These are phyloP conservation scores for Kodamaea hsintzibuensis DNA, from an alignment of 805 yeast genomes.

Conservation along the genomic window DNA sequence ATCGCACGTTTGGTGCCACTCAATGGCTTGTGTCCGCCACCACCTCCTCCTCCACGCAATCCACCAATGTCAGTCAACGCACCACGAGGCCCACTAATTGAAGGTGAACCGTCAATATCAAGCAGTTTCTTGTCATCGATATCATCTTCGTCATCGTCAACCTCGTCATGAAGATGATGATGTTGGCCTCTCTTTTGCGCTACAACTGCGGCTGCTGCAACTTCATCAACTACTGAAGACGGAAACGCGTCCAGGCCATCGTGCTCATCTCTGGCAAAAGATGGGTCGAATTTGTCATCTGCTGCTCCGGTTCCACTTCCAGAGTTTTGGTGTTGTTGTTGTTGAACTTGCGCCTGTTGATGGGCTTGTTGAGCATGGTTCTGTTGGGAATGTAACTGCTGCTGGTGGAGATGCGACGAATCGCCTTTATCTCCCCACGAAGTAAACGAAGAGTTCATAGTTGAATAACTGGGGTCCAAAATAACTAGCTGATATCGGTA, in stretches of 20 bases:
- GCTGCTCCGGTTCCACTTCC: slow-evolving; percentile 3
- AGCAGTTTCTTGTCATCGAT: slow-evolving; percentile 13
- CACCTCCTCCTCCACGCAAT: slow-evolving; percentile 2
- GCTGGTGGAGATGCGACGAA: slow-evolving; percentile 7
- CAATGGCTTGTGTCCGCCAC: slow-evolving; percentile 37
- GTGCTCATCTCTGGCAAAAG: slow-evolving; percentile 28
- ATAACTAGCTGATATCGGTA: slow-evolving; percentile 11
- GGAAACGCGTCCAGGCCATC: slow-evolving; percentile 20
- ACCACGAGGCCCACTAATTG: slow-evolving; percentile 7
- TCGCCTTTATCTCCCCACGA: slow-evolving; percentile 28
- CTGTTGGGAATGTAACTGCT: slow-evolving; percentile 9
- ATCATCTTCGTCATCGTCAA: slow-evolving; percentile 10
- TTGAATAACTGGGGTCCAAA: slow-evolving; percentile 6
- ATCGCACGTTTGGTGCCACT: slow-evolving; percentile 81
- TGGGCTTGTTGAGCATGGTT: slow-evolving; percentile 11
- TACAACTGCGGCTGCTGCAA: slow-evolving; percentile 28
- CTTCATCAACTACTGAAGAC: slow-evolving; percentile 21
- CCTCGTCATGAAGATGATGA: slow-evolving; percentile 5
- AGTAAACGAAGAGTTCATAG: slow-evolving; percentile 24
- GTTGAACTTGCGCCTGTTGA: slow-evolving; percentile 9
- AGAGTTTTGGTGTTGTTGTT: slow-evolving; percentile 6
- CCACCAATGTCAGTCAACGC: slow-evolving; percentile 11
- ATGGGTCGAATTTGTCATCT: slow-evolving; percentile 32
- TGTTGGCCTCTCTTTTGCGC: slow-evolving; percentile 16
- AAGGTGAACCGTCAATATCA: background rate